Base-by-base conservation (phyloP, 345 rosid species). In the Brassica incana region DNA sequence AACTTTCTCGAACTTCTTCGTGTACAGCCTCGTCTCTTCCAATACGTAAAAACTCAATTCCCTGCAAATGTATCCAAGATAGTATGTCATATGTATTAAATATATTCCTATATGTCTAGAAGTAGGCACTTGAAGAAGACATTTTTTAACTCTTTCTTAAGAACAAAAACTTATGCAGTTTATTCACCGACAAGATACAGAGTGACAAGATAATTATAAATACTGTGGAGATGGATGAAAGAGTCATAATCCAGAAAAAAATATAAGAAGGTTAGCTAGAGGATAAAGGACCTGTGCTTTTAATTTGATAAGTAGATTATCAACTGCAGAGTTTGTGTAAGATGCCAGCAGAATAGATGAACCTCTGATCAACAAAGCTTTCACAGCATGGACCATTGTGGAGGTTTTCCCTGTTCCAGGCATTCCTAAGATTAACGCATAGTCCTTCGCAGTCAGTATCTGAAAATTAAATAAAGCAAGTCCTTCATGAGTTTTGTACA, bases 381-480 rank as follows among this genome's bases (percentile, higher is more conserved):
- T 95, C 83, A 91, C 96, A 78, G 98, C 99, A 86, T 93, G 93
- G 66, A 91, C 99, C 93, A 93, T 88, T 2, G 99, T 93, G 27
- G 96, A 90, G 82, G 99, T 95, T 88, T 95, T 95, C 81, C 99
- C 99, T 15, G 99, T 93, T 80, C 99, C 99, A 68, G 99, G 99
- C 99, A 95, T 95, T 81, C 99, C 99, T 33, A 95, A 84, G 83
- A 95, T 93, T 83, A 93, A 79, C 36, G 98, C 90, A 83, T 95
- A 95, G 86, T 95, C 97, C 88, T 85, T 95, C 63, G 95, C 96
- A 30, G 98, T 85, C 79, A 95, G 94, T 75, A 93, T 90, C 98
- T 95, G 93, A 78, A 87, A 85, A 81, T 7, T 3, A 75, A 78
- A 29, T 7, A 36, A 33, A 65, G 56, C 61, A 69, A 23, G 25